These are phyloP conservation scores for Tulasnella calospora DNA, from an alignment of 768 basidiomycete species.

Conservation along the genomic window DNA sequence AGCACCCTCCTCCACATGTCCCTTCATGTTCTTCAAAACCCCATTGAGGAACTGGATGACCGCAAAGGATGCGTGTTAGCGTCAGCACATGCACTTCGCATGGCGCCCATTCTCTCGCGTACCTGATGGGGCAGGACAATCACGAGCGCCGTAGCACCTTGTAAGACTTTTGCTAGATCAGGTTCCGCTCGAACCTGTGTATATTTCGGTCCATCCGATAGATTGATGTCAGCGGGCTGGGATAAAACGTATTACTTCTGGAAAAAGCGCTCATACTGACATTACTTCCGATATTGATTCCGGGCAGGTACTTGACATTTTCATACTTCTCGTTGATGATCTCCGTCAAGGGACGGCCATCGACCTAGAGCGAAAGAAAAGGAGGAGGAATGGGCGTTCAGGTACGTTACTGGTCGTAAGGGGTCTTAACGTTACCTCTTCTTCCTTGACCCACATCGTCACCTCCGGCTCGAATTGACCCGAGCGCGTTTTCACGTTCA, in stretches of 20 bases:
- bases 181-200: slow-evolving; percentile 37
- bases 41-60: slow-evolving; percentile 38
- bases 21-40: slow-evolving; percentile 39
- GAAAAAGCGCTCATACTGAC: slow-evolving; percentile 28
- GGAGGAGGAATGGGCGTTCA: neutral
- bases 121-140: slow-evolving; percentile 47
- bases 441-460: slow-evolving; percentile 45
- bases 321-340: slow-evolving; percentile 44
- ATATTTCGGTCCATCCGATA: too few species aligned
- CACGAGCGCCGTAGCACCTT: slow-evolving; percentile 43
- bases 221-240: too few species aligned
- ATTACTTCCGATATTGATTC: slow-evolving; percentile 38
- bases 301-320: slow-evolving; percentile 43
- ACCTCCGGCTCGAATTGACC: slow-evolving; percentile 41
- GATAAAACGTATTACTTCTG: neutral
- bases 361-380: slow-evolving; percentile 26
- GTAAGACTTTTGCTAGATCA: slow-evolving; percentile 39
- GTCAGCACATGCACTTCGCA: neutral
- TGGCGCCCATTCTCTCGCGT: neutral
- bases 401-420: neutral
- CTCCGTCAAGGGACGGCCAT: slow-evolving; percentile 39
- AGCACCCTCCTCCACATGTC: slow-evolving; percentile 37
- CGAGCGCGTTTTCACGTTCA: slow-evolving; percentile 37
- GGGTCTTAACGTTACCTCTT: slow-evolving; percentile 34
- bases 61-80: neutral